Evolutionary conservation across 192 early-diverging fungal species (phyloP).

Genomic region (Coemansia sp.): DNA sequence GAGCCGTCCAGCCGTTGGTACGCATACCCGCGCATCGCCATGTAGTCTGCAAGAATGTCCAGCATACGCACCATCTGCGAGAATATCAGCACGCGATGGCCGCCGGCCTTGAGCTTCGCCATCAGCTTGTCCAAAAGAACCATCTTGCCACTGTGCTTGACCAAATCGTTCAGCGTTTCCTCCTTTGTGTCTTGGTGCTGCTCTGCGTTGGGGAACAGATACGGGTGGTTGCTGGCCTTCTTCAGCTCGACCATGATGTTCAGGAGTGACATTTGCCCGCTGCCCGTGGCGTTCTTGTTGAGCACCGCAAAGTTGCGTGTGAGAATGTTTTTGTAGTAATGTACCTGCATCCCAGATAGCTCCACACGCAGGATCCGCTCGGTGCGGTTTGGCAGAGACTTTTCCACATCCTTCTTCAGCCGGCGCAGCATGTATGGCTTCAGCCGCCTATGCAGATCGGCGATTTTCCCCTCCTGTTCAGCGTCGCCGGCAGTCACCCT

Average conservation of each 20-base stretch:
- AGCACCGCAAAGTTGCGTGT: conserved; percentile 90
- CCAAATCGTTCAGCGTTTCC: conserved; percentile 76
- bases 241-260: conserved; percentile 98
- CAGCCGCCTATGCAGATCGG: conserved; percentile 76
- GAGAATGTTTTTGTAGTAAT: conserved; percentile 94
- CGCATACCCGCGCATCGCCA: conserved; percentile 78
- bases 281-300: conserved; percentile 65
- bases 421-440: conserved; percentile 92
- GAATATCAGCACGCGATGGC: conserved; percentile 97
- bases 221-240: conserved; percentile 97
- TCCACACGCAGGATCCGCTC: conserved; percentile 96
- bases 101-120: conserved; percentile 81
- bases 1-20: conserved; percentile 95
- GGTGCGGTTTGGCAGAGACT: conserved; percentile 91
- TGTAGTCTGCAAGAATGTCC: conserved; percentile 94
- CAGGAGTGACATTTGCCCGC: conserved; percentile 72
- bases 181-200: conserved; percentile 57
- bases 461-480: conserved; percentile 80
- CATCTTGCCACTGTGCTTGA: conserved; percentile 97
- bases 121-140: conserved; percentile 94
- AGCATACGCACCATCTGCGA: conserved; percentile 98
- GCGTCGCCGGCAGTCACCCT: conserved; percentile 60
- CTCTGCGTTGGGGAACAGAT: conserved; percentile 81
- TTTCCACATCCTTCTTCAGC: conserved; percentile 98
- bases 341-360: conserved; percentile 82